Conservation (phyloP, 225 moss, liverwort and hornwort species). For the Polytrichum formosum region DNA sequence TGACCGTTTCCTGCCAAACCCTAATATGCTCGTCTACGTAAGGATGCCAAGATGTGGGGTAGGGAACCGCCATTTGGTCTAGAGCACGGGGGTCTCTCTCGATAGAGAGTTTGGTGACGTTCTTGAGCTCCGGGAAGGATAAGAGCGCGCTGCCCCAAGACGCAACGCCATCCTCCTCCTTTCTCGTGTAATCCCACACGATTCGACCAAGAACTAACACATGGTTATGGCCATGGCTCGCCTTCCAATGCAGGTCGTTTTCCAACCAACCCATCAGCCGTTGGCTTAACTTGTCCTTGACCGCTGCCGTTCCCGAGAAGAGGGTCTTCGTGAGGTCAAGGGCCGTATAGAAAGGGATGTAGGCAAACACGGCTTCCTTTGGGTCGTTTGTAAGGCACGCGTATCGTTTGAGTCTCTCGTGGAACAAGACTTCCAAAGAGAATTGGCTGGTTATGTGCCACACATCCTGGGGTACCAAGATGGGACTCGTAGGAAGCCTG, state of each 20-base stretch:
- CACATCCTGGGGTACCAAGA: slow-evolving; percentile 5
- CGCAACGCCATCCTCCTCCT: not conserved
- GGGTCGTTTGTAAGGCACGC: slow-evolving; percentile 16
- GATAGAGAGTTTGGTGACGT: slow-evolving; percentile 12
- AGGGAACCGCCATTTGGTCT: slow-evolving; percentile 17
- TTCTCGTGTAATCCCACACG: slow-evolving; percentile 15
- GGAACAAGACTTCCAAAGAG: slow-evolving; percentile 11
- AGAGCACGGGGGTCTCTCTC: slow-evolving; percentile 3
- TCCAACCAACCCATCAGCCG: slow-evolving; percentile 16
- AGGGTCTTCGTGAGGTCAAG: slow-evolving; percentile 4
- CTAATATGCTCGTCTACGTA: not conserved
- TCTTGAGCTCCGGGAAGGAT: slow-evolving; percentile 8
- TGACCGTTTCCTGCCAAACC: slow-evolving; percentile 9
- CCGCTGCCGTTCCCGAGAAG: too few relatives aligned
- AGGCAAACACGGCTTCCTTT: slow-evolving; percentile 5
- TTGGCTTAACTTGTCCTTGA: slow-evolving; percentile 4
- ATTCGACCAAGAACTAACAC: slow-evolving; percentile 18
- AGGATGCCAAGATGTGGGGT: slow-evolving; percentile 21
- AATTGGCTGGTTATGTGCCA: slow-evolving; percentile 19
- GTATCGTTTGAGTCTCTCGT: slow-evolving; percentile 9
- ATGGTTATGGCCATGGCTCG: slow-evolving; percentile 7
- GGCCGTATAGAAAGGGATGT: slow-evolving; percentile 18
- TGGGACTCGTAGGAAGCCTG: too few relatives aligned
- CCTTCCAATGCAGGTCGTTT: slow-evolving; percentile 1
- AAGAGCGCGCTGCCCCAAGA: slow-evolving; percentile 13